These are phyloP conservation scores for Pulveroboletus sp. DNA, from an alignment of 768 basidiomycete genomes.

Conservation along the genomic window DNA sequence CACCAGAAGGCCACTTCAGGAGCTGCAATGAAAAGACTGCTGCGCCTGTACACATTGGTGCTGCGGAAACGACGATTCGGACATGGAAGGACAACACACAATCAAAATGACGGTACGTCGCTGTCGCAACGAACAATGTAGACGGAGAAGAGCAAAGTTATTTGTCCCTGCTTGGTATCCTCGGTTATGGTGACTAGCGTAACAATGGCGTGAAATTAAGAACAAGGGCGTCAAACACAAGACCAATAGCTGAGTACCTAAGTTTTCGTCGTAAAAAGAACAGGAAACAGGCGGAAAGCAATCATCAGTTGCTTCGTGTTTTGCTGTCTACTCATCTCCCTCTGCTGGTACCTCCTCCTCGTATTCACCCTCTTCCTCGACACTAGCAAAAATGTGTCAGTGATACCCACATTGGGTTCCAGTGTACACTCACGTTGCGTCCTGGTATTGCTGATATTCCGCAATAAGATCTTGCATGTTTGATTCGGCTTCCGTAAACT, in stretches of 20 bases:
- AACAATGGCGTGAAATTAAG: slow-evolving; percentile 30
- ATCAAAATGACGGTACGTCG: too few relatives aligned
- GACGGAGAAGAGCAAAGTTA: neutral
- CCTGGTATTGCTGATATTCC: slow-evolving; percentile 96
- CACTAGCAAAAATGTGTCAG: slow-evolving; percentile 39
- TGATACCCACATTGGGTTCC: neutral
- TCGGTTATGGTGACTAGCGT: slow-evolving; percentile 21
- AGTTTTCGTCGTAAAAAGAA: slow-evolving; percentile 32
- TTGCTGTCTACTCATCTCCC: slow-evolving; percentile 48
- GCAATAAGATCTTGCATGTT: slow-evolving; percentile 99
- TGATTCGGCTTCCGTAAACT: slow-evolving; percentile 97
- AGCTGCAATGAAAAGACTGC: slow-evolving; percentile 25
- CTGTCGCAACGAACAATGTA: too few relatives aligned
- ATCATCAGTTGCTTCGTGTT: slow-evolving; percentile 17
- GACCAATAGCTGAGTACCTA: slow-evolving; percentile 34
- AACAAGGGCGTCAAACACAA: slow-evolving; percentile 26
- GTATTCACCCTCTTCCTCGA: slow-evolving; percentile 85
- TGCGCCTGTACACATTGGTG: slow-evolving; percentile 32
- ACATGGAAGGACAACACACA: too few relatives aligned
- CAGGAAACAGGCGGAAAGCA: slow-evolving; percentile 12
- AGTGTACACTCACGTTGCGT: slow-evolving; percentile 70
- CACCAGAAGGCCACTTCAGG: slow-evolving; percentile 32
- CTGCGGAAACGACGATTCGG: neutral
- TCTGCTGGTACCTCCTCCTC: slow-evolving; percentile 69
- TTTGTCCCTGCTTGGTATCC: slow-evolving; percentile 13